Conservation (phyloP, 2,329 filamentous ascomycete genomes). For the Zalaria obscura region DNA sequence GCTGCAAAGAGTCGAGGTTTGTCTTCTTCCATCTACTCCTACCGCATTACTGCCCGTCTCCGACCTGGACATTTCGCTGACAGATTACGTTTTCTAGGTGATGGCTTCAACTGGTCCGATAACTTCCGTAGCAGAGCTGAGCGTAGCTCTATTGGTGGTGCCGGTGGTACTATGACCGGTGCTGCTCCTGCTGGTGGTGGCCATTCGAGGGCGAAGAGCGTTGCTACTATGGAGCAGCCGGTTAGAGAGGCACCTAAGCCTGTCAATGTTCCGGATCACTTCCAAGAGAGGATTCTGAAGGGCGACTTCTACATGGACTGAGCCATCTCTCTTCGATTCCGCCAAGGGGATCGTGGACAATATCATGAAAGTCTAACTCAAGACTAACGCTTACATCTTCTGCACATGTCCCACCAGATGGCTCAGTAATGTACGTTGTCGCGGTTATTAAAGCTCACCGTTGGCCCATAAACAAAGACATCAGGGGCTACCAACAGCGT, state of each 20-base stretch:
- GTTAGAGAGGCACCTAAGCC: slow-evolving; percentile 45
- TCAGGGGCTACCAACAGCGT: too few species aligned
- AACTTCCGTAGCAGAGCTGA: slow-evolving; percentile 86
- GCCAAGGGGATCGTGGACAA: too few species aligned
- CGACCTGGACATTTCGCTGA: slow-evolving; percentile 25
- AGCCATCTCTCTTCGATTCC: neutral
- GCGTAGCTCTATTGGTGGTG: slow-evolving; percentile 49
- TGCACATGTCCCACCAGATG: too few species aligned
- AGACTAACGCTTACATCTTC: too few species aligned
- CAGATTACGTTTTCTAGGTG: slow-evolving; percentile 50
- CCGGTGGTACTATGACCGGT: slow-evolving; percentile 20
- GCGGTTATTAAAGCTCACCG: too few species aligned
- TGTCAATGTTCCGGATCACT: slow-evolving; percentile 56
- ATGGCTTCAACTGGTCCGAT: slow-evolving; percentile 95
- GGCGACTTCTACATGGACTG: slow-evolving; percentile 97
- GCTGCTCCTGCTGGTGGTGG: slow-evolving; percentile 16
- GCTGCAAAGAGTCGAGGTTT: slow-evolving; percentile 38
- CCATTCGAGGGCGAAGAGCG: slow-evolving; percentile 57
- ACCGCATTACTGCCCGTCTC: neutral
- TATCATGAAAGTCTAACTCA: too few species aligned
- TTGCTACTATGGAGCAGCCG: slow-evolving; percentile 44
- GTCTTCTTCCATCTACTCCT: slow-evolving; percentile 23
- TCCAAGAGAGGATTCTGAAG: slow-evolving; percentile 94
- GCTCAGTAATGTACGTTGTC: too few species aligned
- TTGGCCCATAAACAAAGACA: too few species aligned